Evolutionary conservation across 2,329 filamentous ascomycete genomes (phyloP), one percentile per base, ranked within the genome.

Genomic region (Aureobasidium sp.): DNA sequence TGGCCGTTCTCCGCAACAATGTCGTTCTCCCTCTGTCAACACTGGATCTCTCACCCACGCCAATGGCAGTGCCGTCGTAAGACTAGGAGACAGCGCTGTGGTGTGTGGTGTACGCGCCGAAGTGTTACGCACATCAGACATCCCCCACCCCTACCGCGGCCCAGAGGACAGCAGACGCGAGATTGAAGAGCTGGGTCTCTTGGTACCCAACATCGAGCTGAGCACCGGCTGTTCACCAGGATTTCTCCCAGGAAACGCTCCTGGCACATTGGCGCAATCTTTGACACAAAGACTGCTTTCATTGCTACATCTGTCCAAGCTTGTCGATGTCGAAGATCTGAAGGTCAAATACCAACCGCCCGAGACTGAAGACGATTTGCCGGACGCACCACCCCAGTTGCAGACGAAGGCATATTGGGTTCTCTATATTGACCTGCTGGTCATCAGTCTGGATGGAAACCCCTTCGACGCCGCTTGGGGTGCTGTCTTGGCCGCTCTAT

Each of bases 161-260:
- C 59, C 63, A 11, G 64, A 67, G 13, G 65, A 67, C 27, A 68
- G 69, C 49, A 42, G 27, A 25, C 39, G 41, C n/a, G 73, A 81
- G 52, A 69, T 83, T 29, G 76, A 77, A 30, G 72, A 75, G 6
- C 74, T 86, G 45, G 86, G 90, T 69, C 78, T 99, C 15, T 78
- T 99, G 2, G 92, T 99, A 2, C 93, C 94, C 2, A 99, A 99
- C 71, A 84, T 99, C 61, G 94, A 97, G 71, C 79, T 99, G 36
- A 88, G 88, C 37, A 99, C 94, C 0, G 94, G 94, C 39, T 95
- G 89, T 71, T 89, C 91, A 7, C 92, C 93, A 3, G 83, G 88
- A 27, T 91, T 93, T 68, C 80, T 96, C 21, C 91, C 94, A 0
- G 91, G 92, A 49, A 88, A 87, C 10, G 87, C 94, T 27, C 94